phyloP scores from a whole-genome alignment of 805 yeast genomes.

The Teunomyces barrocoloradensis region DNA sequence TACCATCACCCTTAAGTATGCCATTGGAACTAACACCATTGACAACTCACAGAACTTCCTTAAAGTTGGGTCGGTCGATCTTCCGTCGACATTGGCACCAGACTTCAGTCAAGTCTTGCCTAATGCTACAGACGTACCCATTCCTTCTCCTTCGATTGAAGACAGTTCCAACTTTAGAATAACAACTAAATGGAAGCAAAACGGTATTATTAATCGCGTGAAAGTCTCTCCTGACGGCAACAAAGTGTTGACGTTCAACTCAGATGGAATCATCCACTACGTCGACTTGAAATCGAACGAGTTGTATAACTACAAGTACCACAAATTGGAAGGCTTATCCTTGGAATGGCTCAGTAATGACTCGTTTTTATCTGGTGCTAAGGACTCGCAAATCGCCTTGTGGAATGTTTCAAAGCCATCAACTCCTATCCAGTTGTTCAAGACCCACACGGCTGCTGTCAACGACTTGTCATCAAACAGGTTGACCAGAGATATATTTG shows the following conservation, averaged over 20 bases:
- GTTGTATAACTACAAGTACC: slow-evolving; percentile 43
- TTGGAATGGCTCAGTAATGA: slow-evolving; percentile 60
- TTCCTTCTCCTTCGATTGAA: slow-evolving; percentile 14
- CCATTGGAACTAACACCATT: slow-evolving; percentile 50
- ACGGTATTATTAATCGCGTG: slow-evolving; percentile 65
- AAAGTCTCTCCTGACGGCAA: slow-evolving; percentile 50
- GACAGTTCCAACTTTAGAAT: slow-evolving; percentile 39
- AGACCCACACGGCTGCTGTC: slow-evolving; percentile 54
- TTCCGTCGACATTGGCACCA: slow-evolving; percentile 52
- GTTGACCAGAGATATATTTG: slow-evolving; percentile 45
- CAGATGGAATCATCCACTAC: slow-evolving; percentile 48
- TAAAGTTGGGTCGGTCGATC: slow-evolving; percentile 40
- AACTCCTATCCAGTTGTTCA: slow-evolving; percentile 48
- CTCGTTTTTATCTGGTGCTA: slow-evolving; percentile 59
- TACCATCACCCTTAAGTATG: slow-evolving; percentile 34
- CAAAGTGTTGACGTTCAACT: slow-evolving; percentile 54
- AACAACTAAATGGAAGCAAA: slow-evolving; percentile 54
- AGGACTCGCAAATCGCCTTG: slow-evolving; percentile 63
- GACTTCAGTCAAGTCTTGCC: slow-evolving; percentile 28
- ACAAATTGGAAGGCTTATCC: slow-evolving; percentile 65
- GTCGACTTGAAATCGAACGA: slow-evolving; percentile 27
- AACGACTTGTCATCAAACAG: slow-evolving; percentile 65
- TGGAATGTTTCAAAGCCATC: slow-evolving; percentile 57
- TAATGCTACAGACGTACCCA: slow-evolving; percentile 18
- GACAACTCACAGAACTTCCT: slow-evolving; percentile 42